These are phyloP conservation scores for Phlegmacium glaucopus DNA, from an alignment of 768 basidiomycete species.

Conservation along the genomic window DNA sequence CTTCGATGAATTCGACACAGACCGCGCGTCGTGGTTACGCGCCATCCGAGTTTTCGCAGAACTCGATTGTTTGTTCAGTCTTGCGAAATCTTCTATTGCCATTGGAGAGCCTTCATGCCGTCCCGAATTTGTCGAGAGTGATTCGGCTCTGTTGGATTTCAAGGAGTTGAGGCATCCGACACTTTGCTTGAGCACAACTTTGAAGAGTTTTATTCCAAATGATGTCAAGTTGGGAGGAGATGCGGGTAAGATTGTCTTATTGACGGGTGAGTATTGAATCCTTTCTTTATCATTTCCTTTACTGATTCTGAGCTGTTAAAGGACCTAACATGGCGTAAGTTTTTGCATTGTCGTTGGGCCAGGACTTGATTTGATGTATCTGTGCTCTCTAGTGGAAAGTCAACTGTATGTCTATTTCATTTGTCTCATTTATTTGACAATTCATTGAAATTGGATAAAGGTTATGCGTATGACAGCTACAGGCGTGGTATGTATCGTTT, in stretches of 20 bases:
- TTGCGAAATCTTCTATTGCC: constrained; percentile 85
- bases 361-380: not conserved
- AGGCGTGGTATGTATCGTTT: constrained; percentile 60
- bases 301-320: constrained; percentile 20
- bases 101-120: constrained; percentile 94
- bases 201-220: constrained; percentile 88
- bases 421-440: not conserved
- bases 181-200: constrained; percentile 57
- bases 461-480: constrained; percentile 95
- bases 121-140: constrained; percentile 81
- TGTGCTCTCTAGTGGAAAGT: constrained; percentile 28
- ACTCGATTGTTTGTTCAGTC: constrained; percentile 91
- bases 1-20: constrained; percentile 77
- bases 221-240: constrained; percentile 82
- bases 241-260: constrained; percentile 70
- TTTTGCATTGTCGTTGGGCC: not conserved
- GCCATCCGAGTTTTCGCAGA: constrained; percentile 85
- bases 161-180: constrained; percentile 88
- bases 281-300: not conserved
- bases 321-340: constrained; percentile 88
- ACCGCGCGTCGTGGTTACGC: constrained; percentile 80
- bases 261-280: constrained; percentile 65
- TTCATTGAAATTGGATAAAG: constrained; percentile 26
- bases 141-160: constrained; percentile 83
- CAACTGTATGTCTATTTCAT: constrained; percentile 26